Evolutionary conservation across 345 rosid genomes (phyloP).

Genomic region (Combretum micranthum): DNA sequence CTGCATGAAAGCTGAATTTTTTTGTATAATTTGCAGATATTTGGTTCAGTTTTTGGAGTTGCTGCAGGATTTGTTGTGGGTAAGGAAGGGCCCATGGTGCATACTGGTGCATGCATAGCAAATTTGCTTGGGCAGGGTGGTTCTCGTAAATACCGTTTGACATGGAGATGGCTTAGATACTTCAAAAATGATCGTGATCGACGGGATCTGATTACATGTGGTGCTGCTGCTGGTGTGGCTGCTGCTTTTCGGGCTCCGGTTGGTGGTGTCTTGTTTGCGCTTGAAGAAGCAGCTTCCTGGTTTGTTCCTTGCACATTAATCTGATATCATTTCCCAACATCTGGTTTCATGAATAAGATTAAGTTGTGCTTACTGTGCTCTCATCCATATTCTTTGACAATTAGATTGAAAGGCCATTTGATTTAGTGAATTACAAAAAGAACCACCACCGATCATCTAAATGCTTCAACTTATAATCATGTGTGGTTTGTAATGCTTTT

Average conservation of each 20-base stretch:
- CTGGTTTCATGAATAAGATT: too few species aligned
- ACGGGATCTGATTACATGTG: slow-evolving; percentile 87
- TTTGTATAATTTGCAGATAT: slow-evolving; percentile 38
- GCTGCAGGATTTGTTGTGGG: slow-evolving; percentile 92
- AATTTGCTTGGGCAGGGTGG: slow-evolving; percentile 93
- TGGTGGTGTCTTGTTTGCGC: slow-evolving; percentile 96
- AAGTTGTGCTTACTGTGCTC: too few species aligned
- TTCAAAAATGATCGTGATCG: slow-evolving; percentile 89
- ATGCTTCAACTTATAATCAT: too few species aligned
- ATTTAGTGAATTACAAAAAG: too few species aligned
- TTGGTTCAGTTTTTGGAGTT: slow-evolving; percentile 90
- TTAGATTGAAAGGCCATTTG: too few species aligned
- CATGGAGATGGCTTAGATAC: slow-evolving; percentile 90
- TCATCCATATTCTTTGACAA: too few species aligned
- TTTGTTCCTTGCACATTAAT: slow-evolving; percentile 1
- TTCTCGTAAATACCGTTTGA: slow-evolving; percentile 65
- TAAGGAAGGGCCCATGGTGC: slow-evolving; percentile 98
- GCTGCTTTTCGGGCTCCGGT: slow-evolving; percentile 99
- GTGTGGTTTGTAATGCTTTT: too few species aligned
- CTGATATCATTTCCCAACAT: too few species aligned
- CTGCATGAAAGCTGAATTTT: too few species aligned
- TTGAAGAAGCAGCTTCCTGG: slow-evolving; percentile 98
- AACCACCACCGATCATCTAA: too few species aligned
- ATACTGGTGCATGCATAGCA: slow-evolving; percentile 95
- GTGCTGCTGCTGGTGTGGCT: slow-evolving; percentile 98